These are phyloP conservation scores for Lepidium africanum DNA, from an alignment of 345 rosid genomes.

Conservation along the genomic window DNA sequence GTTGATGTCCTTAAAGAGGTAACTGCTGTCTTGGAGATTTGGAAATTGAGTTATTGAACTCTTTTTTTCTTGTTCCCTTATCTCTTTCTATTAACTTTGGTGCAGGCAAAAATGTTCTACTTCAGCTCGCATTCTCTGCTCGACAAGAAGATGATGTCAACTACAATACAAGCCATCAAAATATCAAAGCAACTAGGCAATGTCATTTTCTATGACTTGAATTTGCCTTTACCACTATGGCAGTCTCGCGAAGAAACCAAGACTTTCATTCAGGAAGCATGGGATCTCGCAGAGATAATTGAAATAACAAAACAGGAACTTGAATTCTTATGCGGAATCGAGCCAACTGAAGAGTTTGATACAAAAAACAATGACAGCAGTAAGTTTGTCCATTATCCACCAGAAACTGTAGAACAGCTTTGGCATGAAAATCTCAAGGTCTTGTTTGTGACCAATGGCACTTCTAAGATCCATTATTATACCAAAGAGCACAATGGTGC, in stretches of 20 bases:
- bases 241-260: conserved; percentile 68
- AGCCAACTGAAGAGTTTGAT: conserved; percentile 65
- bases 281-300: conserved; percentile 62
- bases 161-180: conserved; percentile 63
- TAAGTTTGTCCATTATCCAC: conserved; percentile 66
- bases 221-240: conserved; percentile 85
- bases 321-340: conserved; percentile 72
- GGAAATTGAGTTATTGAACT: background rate
- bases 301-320: conserved; percentile 92
- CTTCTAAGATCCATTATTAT: conserved; percentile 85
- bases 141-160: conserved; percentile 62
- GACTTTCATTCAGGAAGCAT: conserved; percentile 53
- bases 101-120: conserved; percentile 86
- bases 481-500: conserved; percentile 72
- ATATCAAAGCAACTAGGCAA: conserved; percentile 65
- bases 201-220: conserved; percentile 68
- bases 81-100: conserved; percentile 17
- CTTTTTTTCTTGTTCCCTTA: conserved; percentile 12
- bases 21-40: conserved; percentile 4
- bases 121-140: conserved; percentile 77
- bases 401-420: conserved; percentile 55
- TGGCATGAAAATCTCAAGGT: conserved; percentile 81
- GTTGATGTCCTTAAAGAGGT: conserved; percentile 90
- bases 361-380: conserved; percentile 46
- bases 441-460: conserved; percentile 83